These are phyloP conservation scores for Suillus lakei DNA, from an alignment of 768 basidiomycete species.

Conservation along the genomic window DNA sequence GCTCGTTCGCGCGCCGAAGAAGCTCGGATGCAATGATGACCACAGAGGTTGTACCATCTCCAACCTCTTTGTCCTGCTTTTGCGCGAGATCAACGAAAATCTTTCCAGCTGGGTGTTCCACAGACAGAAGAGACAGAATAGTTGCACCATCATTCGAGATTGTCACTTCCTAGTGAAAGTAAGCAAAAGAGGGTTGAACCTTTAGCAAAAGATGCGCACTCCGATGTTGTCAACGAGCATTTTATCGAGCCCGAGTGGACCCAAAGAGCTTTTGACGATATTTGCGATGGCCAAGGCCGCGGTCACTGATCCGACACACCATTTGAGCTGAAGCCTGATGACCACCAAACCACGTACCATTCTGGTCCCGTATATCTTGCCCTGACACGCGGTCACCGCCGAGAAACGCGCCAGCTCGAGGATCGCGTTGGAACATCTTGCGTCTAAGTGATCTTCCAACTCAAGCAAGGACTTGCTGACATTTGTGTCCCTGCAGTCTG, in stretches of 20 bases:
- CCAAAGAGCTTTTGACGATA: constrained; percentile 94
- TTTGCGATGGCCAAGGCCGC: constrained; percentile 97
- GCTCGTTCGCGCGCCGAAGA: constrained; percentile 93
- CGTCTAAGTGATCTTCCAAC: constrained; percentile 9
- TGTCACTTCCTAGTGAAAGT: constrained; percentile 82
- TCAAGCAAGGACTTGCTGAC: background rate
- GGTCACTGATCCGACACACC: constrained; percentile 61
- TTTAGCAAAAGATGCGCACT: constrained; percentile 52
- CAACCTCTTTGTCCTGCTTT: constrained; percentile 99
- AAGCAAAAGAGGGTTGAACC: constrained; percentile 12
- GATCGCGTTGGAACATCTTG: constrained; percentile 89
- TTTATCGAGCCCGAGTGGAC: constrained; percentile 94
- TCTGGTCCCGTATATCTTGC: constrained; percentile 95
- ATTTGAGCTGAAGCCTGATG: background rate
- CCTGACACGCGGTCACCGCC: constrained; percentile 94
- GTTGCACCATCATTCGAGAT: constrained; percentile 99
- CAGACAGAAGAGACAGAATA: constrained; percentile 91
- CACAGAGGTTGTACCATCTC: constrained; percentile 98
- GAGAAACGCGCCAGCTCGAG: constrained; percentile 88
- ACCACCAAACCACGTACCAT: constrained; percentile 58
- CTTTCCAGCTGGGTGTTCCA: constrained; percentile 96
- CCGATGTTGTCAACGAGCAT: constrained; percentile 99
- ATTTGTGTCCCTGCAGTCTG: constrained; percentile 1
- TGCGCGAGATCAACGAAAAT: constrained; percentile 98
- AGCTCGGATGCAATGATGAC: constrained; percentile 98